Conservation (phyloP, 1,284 basidiomycete species). For the Ceratobasidium sp. region DNA sequence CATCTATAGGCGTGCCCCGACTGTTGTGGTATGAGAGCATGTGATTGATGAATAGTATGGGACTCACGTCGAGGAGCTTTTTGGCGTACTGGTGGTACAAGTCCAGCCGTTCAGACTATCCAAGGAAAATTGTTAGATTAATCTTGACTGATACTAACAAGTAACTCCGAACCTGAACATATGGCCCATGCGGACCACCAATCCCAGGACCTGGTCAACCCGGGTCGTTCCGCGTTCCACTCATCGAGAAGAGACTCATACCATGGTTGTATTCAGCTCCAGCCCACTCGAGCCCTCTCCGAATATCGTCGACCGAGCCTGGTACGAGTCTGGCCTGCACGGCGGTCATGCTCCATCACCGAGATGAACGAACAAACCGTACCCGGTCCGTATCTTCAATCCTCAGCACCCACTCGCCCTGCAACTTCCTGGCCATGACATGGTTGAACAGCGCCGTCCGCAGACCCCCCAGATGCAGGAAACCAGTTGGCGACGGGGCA, state of each 20-base stretch:
- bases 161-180: conserved; percentile 75
- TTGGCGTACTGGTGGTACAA: conserved; percentile 81
- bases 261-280: conserved; percentile 93
- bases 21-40: conserved; percentile 57
- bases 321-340: conserved; percentile 79
- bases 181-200: conserved; percentile 78
- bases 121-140: conserved; percentile 14
- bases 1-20: conserved; percentile 92
- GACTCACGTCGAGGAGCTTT: conserved; percentile 76
- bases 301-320: conserved; percentile 85
- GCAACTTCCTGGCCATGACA: conserved; percentile 80
- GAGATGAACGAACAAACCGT: conserved; percentile 51
- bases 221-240: background rate
- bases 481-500: conserved; percentile 96
- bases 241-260: conserved; percentile 53
- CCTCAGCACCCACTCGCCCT: conserved; percentile 89
- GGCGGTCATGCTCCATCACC: conserved; percentile 3
- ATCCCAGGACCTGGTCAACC: conserved; percentile 74
- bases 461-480: conserved; percentile 94
- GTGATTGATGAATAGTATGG: conserved; percentile 4
- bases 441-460: conserved; percentile 96
- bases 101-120: conserved; percentile 86
- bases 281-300: conserved; percentile 87
- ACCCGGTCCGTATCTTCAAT: conserved; percentile 96
- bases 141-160: background rate